Percentiles rank a stretch among this genome's conserved stretches.
Conservation (phyloP, 306 rosid species). For the Cucurbita moschata region DNA sequence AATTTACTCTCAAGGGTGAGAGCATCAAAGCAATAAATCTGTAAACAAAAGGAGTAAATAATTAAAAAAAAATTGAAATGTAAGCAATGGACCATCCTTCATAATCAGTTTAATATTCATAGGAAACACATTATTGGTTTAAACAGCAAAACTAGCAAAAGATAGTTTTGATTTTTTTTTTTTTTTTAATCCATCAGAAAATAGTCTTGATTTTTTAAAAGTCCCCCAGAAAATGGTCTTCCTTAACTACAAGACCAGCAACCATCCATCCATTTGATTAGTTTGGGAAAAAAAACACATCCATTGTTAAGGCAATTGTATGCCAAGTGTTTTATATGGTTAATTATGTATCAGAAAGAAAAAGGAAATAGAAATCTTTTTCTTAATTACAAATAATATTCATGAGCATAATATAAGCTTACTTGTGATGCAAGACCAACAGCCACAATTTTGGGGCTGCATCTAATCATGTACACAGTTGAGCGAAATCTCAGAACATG, state of each 20-base stretch:
- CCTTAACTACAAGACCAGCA: background rate
- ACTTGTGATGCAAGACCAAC: constrained; percentile 94
- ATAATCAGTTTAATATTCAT: constrained; percentile 6
- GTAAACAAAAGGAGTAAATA: constrained; percentile 20
- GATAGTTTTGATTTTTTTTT: background rate
- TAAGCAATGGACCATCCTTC: constrained; percentile 11
- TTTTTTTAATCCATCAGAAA: background rate
- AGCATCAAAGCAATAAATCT: constrained; percentile 96
- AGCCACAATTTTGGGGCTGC: constrained; percentile 85
- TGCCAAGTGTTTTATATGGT: background rate
- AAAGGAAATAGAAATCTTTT: background rate
- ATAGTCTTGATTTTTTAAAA: background rate
- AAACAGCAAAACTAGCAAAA: background rate
- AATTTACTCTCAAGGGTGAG: constrained; percentile 84
- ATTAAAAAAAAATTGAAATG: background rate
- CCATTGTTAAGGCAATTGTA: background rate
- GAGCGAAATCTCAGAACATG: constrained; percentile 94
- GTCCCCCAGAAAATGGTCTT: background rate
- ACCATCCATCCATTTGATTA: background rate
- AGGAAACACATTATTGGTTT: background rate
- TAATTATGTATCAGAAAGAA: background rate
- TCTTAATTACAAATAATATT: background rate
- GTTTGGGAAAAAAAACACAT: background rate
- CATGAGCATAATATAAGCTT: constrained; percentile 21
- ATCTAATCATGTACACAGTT: constrained; percentile 83